Base-by-base conservation (phyloP, 2,329 filamentous ascomycete genomes). In the Mariannaea sp. region DNA sequence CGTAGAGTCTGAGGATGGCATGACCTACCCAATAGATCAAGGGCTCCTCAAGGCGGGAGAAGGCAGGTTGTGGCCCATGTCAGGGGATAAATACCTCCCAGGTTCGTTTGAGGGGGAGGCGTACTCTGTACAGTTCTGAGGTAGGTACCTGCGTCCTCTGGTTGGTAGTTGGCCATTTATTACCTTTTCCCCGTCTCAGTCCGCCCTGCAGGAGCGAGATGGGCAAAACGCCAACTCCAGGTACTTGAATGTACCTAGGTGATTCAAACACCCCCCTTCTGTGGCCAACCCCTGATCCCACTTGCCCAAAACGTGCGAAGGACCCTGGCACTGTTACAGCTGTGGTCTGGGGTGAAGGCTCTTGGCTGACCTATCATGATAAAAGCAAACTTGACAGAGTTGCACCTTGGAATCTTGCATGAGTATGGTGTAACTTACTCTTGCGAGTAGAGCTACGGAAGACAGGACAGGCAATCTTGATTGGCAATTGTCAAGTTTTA, bases 21-120 rank as follows among this genome's bases (percentile, higher is more conserved):
- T 26, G 40, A 38, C 17, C 40, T 19, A 9, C 17, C 36, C 36
- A 41, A 35, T 42, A 27, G 36, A 30, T 38, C 20, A 26, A 40
- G 44, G n/a, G n/a, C n/a, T n/a, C n/a, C n/a, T 13, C 32, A n/a
- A n/a, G n/a, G n/a, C 40, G 40, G 40, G 30, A 20, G 12, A 26
- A 45, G 14, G 49, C 42, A 56, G 56, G 42, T 20, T 20, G 39
- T 52, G 51, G 57, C 63, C 62, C 62, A 65, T 65, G 62, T 65
- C 62, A 65, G 62, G 62, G 62, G 62, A 62, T 45, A 46, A 42
- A n/a, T n/a, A n/a, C n/a, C n/a, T n/a, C n/a, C n/a, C n/a, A n/a
- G n/a, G n/a, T n/a, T n/a, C n/a, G n/a, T 8, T 24, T 8, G 22
- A 53, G 33, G 32, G 12, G 55, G 45, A 56, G 60, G 51, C 46